These are phyloP conservation scores for Sporothrix brasiliensis DNA, from an alignment of 2,329 filamentous ascomycete species.

Conservation along the genomic window DNA sequence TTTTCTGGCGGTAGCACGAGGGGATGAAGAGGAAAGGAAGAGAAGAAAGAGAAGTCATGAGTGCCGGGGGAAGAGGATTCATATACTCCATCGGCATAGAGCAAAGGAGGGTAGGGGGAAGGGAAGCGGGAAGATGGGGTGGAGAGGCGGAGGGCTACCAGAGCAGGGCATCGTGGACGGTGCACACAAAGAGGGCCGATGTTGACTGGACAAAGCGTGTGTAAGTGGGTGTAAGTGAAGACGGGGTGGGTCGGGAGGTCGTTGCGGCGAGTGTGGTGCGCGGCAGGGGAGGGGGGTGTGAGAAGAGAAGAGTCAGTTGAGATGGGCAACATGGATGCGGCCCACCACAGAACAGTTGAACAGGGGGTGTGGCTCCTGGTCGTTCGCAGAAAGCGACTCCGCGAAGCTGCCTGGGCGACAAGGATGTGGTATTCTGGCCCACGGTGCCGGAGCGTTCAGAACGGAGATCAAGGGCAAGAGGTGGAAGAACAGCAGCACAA, in stretches of 20 bases:
- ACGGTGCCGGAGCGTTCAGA: conserved; percentile 21
- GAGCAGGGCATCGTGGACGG: conserved; percentile 28
- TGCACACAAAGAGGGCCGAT: conserved; percentile 9
- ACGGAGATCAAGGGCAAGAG: neutral
- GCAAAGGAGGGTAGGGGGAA: neutral
- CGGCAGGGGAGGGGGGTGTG: conserved; percentile 11
- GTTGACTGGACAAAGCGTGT: conserved; percentile 4
- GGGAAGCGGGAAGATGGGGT: conserved; percentile 18
- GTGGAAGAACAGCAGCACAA: neutral
- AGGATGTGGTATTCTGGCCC: conserved; percentile 14
- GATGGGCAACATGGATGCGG: conserved; percentile 28
- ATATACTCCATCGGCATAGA: conserved; percentile 31
- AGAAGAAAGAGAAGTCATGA: conserved; percentile 3
- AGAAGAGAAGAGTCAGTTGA: conserved; percentile 5
- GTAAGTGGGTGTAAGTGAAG: conserved; percentile 30
- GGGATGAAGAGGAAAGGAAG: conserved; percentile 31
- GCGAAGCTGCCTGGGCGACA: neutral
- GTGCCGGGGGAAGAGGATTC: conserved; percentile 20
- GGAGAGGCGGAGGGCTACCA: conserved; percentile 1
- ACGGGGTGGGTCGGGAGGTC: conserved; percentile 4
- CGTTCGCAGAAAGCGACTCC: neutral
- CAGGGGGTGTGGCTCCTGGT: conserved; percentile 16
- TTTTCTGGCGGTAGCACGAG: conserved; percentile 28
- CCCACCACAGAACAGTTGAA: conserved; percentile 19
- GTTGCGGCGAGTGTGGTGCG: conserved; percentile 20